Base-by-base conservation (phyloP, 2,329 filamentous ascomycete genomes). In the Trichophyton benhamiae region DNA sequence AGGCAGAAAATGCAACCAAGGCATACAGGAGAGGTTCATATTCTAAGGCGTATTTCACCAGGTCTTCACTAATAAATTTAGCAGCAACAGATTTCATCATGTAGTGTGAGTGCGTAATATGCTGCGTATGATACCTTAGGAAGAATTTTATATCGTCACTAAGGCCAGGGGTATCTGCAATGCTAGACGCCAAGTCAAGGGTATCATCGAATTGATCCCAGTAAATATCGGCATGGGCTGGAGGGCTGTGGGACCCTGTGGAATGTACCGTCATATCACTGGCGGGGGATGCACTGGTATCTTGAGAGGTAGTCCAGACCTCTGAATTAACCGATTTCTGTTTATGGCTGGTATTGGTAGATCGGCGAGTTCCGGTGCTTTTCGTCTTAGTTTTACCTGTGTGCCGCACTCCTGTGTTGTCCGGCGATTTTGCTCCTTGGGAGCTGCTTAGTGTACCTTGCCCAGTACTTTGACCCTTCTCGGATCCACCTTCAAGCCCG, bases 21-120 rank as follows among this genome's bases (percentile, higher is more conserved):
- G 91, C 91, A 71, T 96, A 91, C 3, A 96, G 80, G 9, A 97
- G 78, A 5, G 91, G 84, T 64, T 96, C 88, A 70, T 91, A 87
- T 72, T 82, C 82, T 57, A 91, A 72, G 0, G 92, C 91, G 60
- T 88, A 78, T 46, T 84, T 84, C 20, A 91, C 79, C 49, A 96
- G 81, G 5, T 83, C 84, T 8, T 79, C 81, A 57, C 83, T 84
- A 64, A 96, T 84, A 71, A 96, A 96, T 64, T 86, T 79, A 53
- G 84, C 81, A 9, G 81, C 79, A 68, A 92, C 86, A 66, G 82
- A 80, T 64, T 87, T 85, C 66, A 95, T 77, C 59, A 87, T 87
- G 71, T 96, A 97, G 73, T 96, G 91, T 66, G 89, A 86, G 70
- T 87, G 80, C 0, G 85, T 89, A 63, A 97, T 82, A 67, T 91